Evolutionary conservation across 106 monocot genomes (phyloP).

Genomic region (Posidonia australis): DNA sequence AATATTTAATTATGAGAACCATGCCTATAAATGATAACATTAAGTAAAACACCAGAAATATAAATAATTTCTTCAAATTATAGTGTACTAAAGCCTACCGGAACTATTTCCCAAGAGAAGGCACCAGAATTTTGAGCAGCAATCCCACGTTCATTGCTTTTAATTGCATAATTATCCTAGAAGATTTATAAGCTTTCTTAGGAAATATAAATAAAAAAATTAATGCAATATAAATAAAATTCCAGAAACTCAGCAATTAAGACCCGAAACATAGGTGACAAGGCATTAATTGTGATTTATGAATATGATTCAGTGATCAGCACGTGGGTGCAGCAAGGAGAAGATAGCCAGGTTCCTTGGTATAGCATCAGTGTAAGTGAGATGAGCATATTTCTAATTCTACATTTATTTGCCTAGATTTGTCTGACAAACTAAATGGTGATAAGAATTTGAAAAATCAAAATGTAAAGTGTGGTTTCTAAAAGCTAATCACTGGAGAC

Average conservation of each 20-base stretch:
- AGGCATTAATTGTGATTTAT: not conserved
- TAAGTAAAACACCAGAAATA: not conserved
- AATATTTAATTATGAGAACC: not conserved
- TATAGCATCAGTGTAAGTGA: too few species aligned
- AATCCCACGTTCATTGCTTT: constrained; percentile 77
- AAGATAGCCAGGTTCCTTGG: too few species aligned
- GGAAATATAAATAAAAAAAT: constrained; percentile 1
- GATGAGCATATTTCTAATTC: too few species aligned
- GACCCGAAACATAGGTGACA: not conserved
- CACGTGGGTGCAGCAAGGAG: too few species aligned
- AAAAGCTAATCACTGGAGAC: too few species aligned
- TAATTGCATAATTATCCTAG: constrained; percentile 74
- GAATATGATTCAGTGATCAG: too few species aligned
- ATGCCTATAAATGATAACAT: not conserved
- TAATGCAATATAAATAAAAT: not conserved
- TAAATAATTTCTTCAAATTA: not conserved
- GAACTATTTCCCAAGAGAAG: constrained; percentile 83
- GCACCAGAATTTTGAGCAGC: constrained; percentile 56
- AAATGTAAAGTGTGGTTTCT: too few species aligned
- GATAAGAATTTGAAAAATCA: too few species aligned
- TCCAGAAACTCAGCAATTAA: not conserved
- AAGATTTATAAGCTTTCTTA: not conserved
- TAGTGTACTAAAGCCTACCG: constrained; percentile 27
- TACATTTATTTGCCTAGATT: too few species aligned
- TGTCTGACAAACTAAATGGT: too few species aligned